A percentile compares a stretch with the other conserved stretches of the same genome.
These are phyloP conservation scores for Ambrosiella xylebori DNA, from an alignment of 2,329 filamentous ascomycete species.

Conservation along the genomic window DNA sequence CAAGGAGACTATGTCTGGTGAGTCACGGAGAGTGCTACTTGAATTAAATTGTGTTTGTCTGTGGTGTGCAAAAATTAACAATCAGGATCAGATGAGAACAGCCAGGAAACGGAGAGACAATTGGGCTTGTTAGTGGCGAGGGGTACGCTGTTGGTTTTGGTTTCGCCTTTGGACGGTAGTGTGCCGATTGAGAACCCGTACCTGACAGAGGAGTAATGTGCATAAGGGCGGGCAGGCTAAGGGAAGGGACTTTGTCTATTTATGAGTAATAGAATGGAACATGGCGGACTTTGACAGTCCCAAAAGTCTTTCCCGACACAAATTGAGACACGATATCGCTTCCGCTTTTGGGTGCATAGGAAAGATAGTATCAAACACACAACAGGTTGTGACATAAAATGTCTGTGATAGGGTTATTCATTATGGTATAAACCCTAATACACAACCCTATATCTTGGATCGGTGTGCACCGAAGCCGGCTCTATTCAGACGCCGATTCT, in stretches of 20 bases:
- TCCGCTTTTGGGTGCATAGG: no score
- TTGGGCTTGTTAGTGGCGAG: constrained; percentile 79
- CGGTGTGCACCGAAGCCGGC: no score
- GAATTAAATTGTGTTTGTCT: neutral
- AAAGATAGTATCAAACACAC: no score
- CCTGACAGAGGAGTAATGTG: constrained; percentile 12
- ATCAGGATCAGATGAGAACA: constrained; percentile 61
- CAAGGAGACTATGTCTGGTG: constrained; percentile 76
- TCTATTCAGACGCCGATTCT: neutral
- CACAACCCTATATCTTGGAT: no score
- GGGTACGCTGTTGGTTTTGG: constrained; percentile 79
- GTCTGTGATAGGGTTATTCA: no score
- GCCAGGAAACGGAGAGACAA: constrained; percentile 64
- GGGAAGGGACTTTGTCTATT: neutral
- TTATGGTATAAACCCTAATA: no score
- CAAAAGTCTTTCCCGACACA: no score
- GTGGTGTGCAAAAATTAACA: neutral
- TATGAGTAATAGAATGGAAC: neutral
- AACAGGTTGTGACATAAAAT: no score
- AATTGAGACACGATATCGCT: no score
- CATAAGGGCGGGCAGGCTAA: neutral
- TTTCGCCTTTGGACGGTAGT: constrained; percentile 85
- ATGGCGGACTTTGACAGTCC: no score
- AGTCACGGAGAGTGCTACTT: neutral
- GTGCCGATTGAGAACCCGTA: constrained; percentile 95